Base-by-base conservation (phyloP, 148 eudicot species). In the Camellia japonica region DNA sequence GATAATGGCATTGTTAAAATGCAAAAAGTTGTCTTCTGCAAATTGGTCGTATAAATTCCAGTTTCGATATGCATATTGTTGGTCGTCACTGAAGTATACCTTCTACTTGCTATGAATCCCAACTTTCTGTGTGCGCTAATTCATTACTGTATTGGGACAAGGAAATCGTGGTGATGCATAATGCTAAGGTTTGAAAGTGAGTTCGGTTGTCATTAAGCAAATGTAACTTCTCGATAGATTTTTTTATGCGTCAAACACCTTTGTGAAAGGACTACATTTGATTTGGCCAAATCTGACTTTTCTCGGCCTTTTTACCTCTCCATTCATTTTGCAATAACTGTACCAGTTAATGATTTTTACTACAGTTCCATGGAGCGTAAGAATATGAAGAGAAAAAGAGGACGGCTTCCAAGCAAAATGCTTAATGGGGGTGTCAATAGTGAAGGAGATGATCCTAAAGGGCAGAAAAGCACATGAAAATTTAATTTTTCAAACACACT, bases 281-380 rank as follows among this genome's bases (percentile, higher is more conserved):
- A 30, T 68, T n/a, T 42, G 56, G 55, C 38, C 47, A 18, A 44
- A 69, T 19, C 41, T 51, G 42, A 49, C 19, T 11, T 23, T 52
- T 49, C 60, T 49, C 11, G 43, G 60, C 59, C 4, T 38, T 9
- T 51, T 19, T 71, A 19, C 60, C 23, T 8, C 59, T 55, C 23
- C 10, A 13, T 51, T 52, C 9, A 20, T 19, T 5, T 49, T 71
- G 47, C 59, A 51, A 5, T 71, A 51, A 71, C n/a, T 51, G 43
- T 51, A 20, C 38, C 38, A 1, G 38, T 49, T 12, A n/a, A 69
- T 52, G 38, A 18, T 55, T 5, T 49, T 49, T 71, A 19, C 42
- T 71, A 41, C 75, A 71, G 75, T 71, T 71, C 75, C 60, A 59
- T 52, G 75, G 60, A 71, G 60, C 75, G 23, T 51, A 71, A 49